Percentiles rank a stretch among this genome's conserved stretches.
phyloP scores from a whole-genome alignment of 441 rosid species.

The Eruca vesicaria region DNA sequence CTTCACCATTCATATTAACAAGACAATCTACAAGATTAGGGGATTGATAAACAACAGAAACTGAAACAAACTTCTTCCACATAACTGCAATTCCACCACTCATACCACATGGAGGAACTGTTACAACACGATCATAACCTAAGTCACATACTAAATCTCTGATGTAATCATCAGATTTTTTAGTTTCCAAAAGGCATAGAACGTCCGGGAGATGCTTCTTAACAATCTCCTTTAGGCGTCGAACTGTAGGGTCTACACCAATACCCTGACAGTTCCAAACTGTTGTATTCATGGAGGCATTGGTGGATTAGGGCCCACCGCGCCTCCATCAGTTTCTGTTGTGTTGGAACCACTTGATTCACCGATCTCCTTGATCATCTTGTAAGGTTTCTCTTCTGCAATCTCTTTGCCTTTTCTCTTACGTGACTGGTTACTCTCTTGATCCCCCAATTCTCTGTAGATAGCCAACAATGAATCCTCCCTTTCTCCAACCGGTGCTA shows the following conservation, averaged over 20 bases:
- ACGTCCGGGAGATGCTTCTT: background rate
- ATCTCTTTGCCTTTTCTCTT: too few species aligned
- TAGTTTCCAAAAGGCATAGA: background rate
- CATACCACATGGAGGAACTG: background rate
- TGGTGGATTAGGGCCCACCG: too few species aligned
- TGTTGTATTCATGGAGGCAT: background rate
- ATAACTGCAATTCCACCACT: background rate
- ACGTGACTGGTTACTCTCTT: too few species aligned
- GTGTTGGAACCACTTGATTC: too few species aligned
- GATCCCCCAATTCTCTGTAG: too few species aligned
- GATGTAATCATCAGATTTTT: background rate
- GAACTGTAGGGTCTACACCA: background rate
- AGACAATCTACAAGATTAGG: background rate
- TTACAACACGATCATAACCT: background rate
- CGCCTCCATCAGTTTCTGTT: too few species aligned
- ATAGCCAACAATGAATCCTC: too few species aligned
- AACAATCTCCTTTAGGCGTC: background rate
- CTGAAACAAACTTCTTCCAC: background rate
- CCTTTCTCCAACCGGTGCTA: too few species aligned
- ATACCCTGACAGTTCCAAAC: background rate
- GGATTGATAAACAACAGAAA: background rate
- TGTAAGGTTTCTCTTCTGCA: too few species aligned
- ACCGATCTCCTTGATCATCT: too few species aligned
- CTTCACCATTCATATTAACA: background rate
- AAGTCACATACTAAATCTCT: background rate